phyloP scores from a whole-genome alignment of 805 yeast species.

The Hanseniaspora lachancei region DNA sequence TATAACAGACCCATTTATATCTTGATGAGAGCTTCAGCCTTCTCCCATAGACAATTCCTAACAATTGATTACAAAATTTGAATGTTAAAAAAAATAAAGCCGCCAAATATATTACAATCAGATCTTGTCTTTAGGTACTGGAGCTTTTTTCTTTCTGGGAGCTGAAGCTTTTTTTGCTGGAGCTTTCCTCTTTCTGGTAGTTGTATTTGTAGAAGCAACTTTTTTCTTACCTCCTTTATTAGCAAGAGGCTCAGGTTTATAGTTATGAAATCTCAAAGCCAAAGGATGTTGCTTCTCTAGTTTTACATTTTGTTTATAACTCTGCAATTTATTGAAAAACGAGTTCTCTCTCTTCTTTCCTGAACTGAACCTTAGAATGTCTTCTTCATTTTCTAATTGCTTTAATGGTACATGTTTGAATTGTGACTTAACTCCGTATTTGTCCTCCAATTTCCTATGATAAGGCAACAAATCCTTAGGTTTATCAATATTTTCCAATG shows the following conservation, averaged over 20 bases:
- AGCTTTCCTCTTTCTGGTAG: conserved; percentile 1
- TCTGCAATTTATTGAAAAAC: conserved; percentile 6
- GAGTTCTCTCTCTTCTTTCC: conserved; percentile 6
- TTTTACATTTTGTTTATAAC: conserved; percentile 10
- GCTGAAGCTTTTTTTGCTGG: conserved; percentile 5
- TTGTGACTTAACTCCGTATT: conserved; percentile 2
- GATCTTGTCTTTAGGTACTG: background rate
- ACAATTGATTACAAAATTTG: too few species aligned
- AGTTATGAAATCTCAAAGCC: conserved; percentile 9
- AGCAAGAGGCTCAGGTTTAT: background rate
- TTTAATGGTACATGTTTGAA: conserved; percentile 6
- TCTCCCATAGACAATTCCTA: too few species aligned
- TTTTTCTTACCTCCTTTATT: conserved; percentile 3
- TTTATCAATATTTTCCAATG: background rate
- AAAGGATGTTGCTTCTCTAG: conserved; percentile 12
- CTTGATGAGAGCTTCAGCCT: too few species aligned
- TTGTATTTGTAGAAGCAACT: background rate
- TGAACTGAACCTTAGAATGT: background rate
- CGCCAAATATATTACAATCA: background rate
- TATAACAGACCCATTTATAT: too few species aligned
- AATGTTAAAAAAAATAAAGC: background rate
- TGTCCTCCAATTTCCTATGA: background rate
- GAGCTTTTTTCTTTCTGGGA: background rate
- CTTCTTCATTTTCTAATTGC: conserved; percentile 6
- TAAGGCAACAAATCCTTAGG: background rate